phyloP scores from a whole-genome alignment of 2,329 filamentous ascomycete genomes.

The Ceratocystis alfenasii region DNA sequence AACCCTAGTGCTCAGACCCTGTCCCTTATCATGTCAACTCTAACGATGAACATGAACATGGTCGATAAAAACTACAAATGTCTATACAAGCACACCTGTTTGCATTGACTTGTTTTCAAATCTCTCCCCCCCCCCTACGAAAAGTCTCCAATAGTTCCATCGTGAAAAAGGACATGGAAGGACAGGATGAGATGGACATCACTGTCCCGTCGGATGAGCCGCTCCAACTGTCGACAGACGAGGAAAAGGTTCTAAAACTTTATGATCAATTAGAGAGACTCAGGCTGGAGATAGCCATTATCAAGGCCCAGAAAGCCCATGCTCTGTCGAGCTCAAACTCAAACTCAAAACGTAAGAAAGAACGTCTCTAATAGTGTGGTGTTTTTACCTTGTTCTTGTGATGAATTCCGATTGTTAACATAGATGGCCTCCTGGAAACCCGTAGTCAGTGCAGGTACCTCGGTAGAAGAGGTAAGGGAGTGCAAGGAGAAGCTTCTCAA shows the following conservation, averaged over 20 bases:
- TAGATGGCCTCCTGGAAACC: background rate
- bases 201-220: slow-evolving; percentile 23
- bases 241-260: slow-evolving; percentile 53
- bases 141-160: background rate
- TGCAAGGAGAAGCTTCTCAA: slow-evolving; percentile 57
- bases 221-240: slow-evolving; percentile 51
- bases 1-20: too few species aligned
- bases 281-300: slow-evolving; percentile 57
- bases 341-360: slow-evolving; percentile 15
- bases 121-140: background rate
- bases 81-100: background rate
- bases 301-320: slow-evolving; percentile 34
- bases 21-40: too few species aligned
- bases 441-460: slow-evolving; percentile 28
- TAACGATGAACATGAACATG: too few species aligned
- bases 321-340: slow-evolving; percentile 19
- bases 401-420: background rate
- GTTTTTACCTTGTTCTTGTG: background rate
- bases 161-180: background rate
- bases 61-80: too few species aligned
- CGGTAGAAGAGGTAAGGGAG: slow-evolving; percentile 41
- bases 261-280: slow-evolving; percentile 62
- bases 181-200: slow-evolving; percentile 17
- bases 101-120: background rate
- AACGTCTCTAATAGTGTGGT: background rate